Evolutionary conservation across 2,329 filamentous ascomycete species (phyloP), one percentile per base, ranked within the genome.

Genomic region (Pseudocercospora musae): DNA sequence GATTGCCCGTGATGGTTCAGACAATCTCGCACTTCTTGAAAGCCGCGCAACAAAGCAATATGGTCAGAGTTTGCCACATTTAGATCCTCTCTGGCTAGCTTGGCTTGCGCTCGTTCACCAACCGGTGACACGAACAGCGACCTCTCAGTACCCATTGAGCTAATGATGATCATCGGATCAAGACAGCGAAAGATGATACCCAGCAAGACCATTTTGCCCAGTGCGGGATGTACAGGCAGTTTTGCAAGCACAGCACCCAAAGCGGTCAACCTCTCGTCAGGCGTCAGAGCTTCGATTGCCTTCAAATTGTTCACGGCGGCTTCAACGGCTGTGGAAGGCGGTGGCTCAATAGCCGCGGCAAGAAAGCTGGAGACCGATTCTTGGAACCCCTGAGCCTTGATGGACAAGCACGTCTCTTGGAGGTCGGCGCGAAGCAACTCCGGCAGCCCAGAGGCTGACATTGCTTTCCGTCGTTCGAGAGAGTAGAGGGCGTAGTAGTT

Each of bases 161-260:
- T 80, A 4, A 81, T 65, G 27, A 82, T 76, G 27, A 84, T 66
- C 66, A 84, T 77, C 0, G 81, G 80, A 64, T 83, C 80, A 4
- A 84, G 72, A 66, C 82, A 84, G 40, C 77, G 75, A 72, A 84
- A 84, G 50, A 84, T 77, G 25, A 82, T 71, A 5, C 82, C 82
- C 9, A 84, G 71, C 20, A 83, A 59, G 57, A 84, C 76, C 77
- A 84, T 79, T 63, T 82, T 84, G 29, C 78, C 81, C 37, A 80
- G 66, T 3, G 72, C 66, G 6, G 81, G 82, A 60, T 80, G 75
- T 4, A 82, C 71, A 2, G 79, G 78, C 0, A 74, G 62, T 48
- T 64, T 60, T 7, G 77, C 72, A 33, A 83, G 71, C n/a, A 81
- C 62, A n/a, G 71, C 72, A 18, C 82, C 82, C 5, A 84, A 74